Conservation (phyloP, 768 basidiomycete genomes). For the Leccinellum albellum region DNA sequence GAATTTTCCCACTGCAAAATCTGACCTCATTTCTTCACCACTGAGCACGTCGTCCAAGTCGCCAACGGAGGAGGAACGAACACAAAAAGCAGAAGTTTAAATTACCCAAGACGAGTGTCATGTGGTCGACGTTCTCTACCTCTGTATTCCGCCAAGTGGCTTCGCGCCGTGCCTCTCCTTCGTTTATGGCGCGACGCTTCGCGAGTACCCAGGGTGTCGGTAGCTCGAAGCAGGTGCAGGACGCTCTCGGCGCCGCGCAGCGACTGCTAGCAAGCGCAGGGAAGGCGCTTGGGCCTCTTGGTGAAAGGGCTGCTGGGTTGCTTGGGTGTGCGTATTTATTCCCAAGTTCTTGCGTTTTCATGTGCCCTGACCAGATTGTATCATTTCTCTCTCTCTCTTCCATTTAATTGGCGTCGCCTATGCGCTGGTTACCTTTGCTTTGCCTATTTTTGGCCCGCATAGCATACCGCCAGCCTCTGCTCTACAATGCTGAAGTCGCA, state of each 20-base stretch:
- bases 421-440: not conserved
- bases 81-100: conserved; percentile 6
- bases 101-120: conserved; percentile 5
- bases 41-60: conserved; percentile 1
- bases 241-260: conserved; percentile 56
- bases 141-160: conserved; percentile 22
- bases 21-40: not conserved
- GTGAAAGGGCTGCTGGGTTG: conserved; percentile 51
- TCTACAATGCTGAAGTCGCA: conserved; percentile 75
- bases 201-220: conserved; percentile 42
- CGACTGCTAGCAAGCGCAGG: conserved; percentile 50
- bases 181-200: conserved; percentile 35
- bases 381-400: too few relatives aligned
- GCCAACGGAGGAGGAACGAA: conserved; percentile 1
- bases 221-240: conserved; percentile 66
- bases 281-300: conserved; percentile 46
- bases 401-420: not conserved
- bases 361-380: not conserved
- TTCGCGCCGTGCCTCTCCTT: conserved; percentile 13
- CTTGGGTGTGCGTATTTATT: conserved; percentile 48
- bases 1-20: not conserved
- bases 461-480: conserved; percentile 75
- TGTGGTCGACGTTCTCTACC: conserved; percentile 26
- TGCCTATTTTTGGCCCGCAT: not conserved
- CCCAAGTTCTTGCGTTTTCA: not conserved